Evolutionary conservation across 805 yeast genomes (phyloP), one percentile per base, ranked within the genome.

Genomic region (Saturnispora saitoi): DNA sequence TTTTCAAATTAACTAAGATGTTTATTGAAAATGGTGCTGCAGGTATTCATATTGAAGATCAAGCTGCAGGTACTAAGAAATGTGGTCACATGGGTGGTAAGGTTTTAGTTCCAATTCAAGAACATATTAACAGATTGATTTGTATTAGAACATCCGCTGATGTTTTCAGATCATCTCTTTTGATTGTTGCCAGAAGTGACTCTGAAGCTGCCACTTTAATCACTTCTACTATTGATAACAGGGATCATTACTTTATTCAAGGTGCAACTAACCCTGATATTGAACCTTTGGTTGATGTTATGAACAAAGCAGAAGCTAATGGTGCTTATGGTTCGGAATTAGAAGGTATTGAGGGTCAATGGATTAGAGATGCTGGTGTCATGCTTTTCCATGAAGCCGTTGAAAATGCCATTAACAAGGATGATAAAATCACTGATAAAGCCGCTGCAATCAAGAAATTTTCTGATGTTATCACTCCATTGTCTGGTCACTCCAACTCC

Each of bases 51-150:
- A 89, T 91, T 66, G 99, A 91, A 73, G 98, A 91, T 70, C 98
- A 91, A 76, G 96, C 97, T 48, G 96, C 98, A 48, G 96, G 97
- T 61, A 91, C 97, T 60, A 91, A 91, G 70, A 91, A 91, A 73
- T 91, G 98, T 73, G 98, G 98, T 53, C 98, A 91, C 71, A 91
- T 91, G 98, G 97, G 95, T 57, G 98, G 98, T 60, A 88, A 93
- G 70, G 97, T 93, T 47, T 80, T 91, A 58, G 96, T 91, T 54
- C 98, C 98, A 54, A 93, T 89, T 51, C 96, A 89, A 71, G 98
- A 91, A 73, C 98, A 91, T 71, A 86, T 91, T 70, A 89, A 87
- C 73, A 81, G 98, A 68, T 76, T 91, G 66, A 83, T 88, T 56
- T 95, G 97, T 44, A 86, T 91, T 61, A 83, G 98, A 70, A 88